Conservation (phyloP, 371 early-diverging fungal genomes). For the Mortierella sp. region DNA sequence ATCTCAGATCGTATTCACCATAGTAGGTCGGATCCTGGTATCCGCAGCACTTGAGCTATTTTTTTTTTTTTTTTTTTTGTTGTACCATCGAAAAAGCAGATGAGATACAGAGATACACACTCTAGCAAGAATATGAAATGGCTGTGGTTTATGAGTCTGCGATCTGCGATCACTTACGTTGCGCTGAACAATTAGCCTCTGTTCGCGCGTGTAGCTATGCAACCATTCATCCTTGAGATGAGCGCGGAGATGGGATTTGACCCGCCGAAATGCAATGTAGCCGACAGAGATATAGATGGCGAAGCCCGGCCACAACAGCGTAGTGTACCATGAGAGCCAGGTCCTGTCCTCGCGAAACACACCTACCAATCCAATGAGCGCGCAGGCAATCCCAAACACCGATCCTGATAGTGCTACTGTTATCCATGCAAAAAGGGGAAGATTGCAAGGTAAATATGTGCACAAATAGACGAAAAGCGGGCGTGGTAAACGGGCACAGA, state of each 20-base stretch:
- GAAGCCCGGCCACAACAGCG: conserved; percentile 68
- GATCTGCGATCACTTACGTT: conserved; percentile 38
- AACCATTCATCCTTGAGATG: conserved; percentile 41
- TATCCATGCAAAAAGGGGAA: neutral
- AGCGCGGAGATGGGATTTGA: conserved; percentile 34
- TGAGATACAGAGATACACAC: no score
- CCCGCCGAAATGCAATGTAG: conserved; percentile 63
- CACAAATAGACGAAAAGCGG: neutral
- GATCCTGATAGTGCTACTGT: conserved; percentile 38
- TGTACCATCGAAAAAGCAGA: neutral
- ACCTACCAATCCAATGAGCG: conserved; percentile 63
- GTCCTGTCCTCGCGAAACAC: conserved; percentile 66
- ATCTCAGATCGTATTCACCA: conserved; percentile 52
- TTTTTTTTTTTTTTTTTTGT: neutral
- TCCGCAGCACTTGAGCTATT: conserved; percentile 55
- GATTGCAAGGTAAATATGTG: no score
- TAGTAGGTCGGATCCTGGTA: conserved; percentile 17
- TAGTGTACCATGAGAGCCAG: conserved; percentile 61
- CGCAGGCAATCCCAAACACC: conserved; percentile 16
- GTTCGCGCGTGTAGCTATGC: conserved; percentile 29
- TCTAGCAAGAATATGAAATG: neutral
- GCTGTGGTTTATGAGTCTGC: no score
- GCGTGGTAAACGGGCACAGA: neutral
- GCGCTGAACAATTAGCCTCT: conserved; percentile 45
- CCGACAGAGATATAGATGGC: conserved; percentile 66